A percentile compares a stretch with the other conserved stretches of the same genome.
Evolutionary conservation across 495 filamentous ascomycete species (phyloP).

Genomic region (Penicillium desertorum): DNA sequence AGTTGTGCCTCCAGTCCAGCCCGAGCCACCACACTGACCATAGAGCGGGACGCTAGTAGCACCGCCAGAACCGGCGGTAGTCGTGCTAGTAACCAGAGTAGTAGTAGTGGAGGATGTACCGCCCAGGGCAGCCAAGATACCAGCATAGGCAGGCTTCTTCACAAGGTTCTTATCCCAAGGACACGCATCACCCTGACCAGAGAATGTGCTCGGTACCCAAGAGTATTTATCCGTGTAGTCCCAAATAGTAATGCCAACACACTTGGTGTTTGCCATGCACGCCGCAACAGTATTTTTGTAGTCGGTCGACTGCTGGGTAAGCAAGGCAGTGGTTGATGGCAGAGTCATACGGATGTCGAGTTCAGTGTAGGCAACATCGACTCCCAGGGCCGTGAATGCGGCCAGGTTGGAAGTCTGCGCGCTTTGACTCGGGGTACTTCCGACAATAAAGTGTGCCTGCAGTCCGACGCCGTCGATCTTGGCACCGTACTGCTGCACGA

Average conservation of each 20-base stretch:
- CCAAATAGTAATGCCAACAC: slow-evolving; percentile 71
- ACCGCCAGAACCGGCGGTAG: slow-evolving; percentile 28
- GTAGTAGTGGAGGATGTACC: slow-evolving; percentile 25
- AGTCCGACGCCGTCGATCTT: slow-evolving; percentile 66
- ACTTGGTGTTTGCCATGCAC: slow-evolving; percentile 56
- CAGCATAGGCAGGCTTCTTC: slow-evolving; percentile 59
- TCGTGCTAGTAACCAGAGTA: slow-evolving; percentile 25
- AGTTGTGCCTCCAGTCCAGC: slow-evolving; percentile 46
- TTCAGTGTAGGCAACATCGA: slow-evolving; percentile 64
- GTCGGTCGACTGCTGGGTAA: slow-evolving; percentile 56
- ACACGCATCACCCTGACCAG: slow-evolving; percentile 50
- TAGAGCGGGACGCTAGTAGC: slow-evolving; percentile 38
- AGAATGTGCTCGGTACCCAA: slow-evolving; percentile 59
- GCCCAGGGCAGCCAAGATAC: slow-evolving; percentile 35
- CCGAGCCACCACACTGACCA: slow-evolving; percentile 54
- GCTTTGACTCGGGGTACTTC: slow-evolving; percentile 47
- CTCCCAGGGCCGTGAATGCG: slow-evolving; percentile 49
- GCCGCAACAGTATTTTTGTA: slow-evolving; percentile 58
- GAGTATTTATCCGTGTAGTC: slow-evolving; percentile 60
- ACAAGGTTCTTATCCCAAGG: slow-evolving; percentile 55
- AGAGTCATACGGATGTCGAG: slow-evolving; percentile 57
- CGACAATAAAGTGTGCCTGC: slow-evolving; percentile 61
- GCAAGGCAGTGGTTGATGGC: slow-evolving; percentile 46
- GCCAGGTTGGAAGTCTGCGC: slow-evolving; percentile 50
- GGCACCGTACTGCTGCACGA: slow-evolving; percentile 51